Conservation (phyloP, 805 yeast species). For the Suhomyces emberorum region DNA sequence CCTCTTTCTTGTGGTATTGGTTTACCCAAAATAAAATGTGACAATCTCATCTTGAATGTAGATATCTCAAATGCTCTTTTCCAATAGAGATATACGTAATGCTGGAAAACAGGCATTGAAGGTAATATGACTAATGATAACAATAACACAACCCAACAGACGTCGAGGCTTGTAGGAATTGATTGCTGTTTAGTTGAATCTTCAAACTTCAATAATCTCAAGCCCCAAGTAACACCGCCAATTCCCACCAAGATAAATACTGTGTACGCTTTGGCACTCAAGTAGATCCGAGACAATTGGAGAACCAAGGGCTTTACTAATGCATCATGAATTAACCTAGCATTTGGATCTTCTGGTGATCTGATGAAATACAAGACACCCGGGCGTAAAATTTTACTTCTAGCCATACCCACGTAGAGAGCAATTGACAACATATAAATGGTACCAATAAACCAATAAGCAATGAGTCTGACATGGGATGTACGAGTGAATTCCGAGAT, state of each 20-base stretch:
- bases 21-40: slow-evolving; percentile 73
- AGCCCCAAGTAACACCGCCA: slow-evolving; percentile 58
- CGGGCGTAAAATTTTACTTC: slow-evolving; percentile 68
- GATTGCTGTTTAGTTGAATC: neutral
- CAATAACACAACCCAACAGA: slow-evolving; percentile 1
- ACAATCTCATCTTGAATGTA: slow-evolving; percentile 59
- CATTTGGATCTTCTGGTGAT: slow-evolving; percentile 92
- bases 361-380: slow-evolving; percentile 91
- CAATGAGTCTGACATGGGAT: slow-evolving; percentile 15
- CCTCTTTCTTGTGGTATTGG: slow-evolving; percentile 72
- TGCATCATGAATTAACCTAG: slow-evolving; percentile 83
- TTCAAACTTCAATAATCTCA: slow-evolving; percentile 18
- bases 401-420: slow-evolving; percentile 76
- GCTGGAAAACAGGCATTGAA: slow-evolving; percentile 5
- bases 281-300: slow-evolving; percentile 68
- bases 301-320: slow-evolving; percentile 68
- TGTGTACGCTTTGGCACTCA: slow-evolving; percentile 74
- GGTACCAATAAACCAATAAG: slow-evolving; percentile 73
- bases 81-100: slow-evolving; percentile 59
- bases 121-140: neutral
- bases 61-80: slow-evolving; percentile 50
- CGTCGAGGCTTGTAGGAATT: neutral
- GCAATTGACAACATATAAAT: slow-evolving; percentile 86
- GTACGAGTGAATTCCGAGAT: slow-evolving; percentile 14
- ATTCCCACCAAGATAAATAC: slow-evolving; percentile 71